Conservation (phyloP, 164 flowering plant genomes). For the Berberis vulgaris region DNA sequence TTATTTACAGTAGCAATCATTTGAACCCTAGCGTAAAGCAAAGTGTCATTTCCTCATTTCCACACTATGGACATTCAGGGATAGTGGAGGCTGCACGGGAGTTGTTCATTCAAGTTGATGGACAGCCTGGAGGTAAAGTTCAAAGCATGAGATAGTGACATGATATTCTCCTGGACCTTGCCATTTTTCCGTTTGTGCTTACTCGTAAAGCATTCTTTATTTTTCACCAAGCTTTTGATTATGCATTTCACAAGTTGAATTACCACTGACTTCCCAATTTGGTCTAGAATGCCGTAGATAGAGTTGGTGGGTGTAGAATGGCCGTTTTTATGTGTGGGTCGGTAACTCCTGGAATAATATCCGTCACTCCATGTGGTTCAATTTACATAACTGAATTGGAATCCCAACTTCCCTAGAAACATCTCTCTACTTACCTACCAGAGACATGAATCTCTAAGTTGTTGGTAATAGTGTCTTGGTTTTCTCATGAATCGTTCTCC, state of each 20-base stretch:
- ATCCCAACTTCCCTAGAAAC: too few relatives aligned
- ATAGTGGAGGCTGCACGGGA: conserved; percentile 79
- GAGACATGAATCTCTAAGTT: too few relatives aligned
- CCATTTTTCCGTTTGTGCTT: background rate
- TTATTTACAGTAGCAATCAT: conserved; percentile 31
- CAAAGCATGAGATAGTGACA: conserved; percentile 1
- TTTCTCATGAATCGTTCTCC: too few relatives aligned
- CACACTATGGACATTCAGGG: conserved; percentile 83
- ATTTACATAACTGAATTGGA: too few relatives aligned
- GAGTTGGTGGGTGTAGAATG: too few relatives aligned
- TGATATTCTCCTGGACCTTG: background rate
- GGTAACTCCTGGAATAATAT: too few relatives aligned
- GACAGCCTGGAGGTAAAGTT: conserved; percentile 30
- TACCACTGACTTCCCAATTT: too few relatives aligned
- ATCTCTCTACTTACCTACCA: too few relatives aligned
- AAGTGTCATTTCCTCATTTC: conserved; percentile 39
- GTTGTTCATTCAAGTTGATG: conserved; percentile 64
- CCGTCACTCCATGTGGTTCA: too few relatives aligned
- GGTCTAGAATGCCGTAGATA: too few relatives aligned
- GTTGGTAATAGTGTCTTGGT: too few relatives aligned
- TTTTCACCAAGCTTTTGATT: background rate
- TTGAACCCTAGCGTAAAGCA: conserved; percentile 29
- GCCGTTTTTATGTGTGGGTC: too few relatives aligned
- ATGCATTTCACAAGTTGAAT: background rate
- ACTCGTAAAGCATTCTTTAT: background rate